phyloP scores from a whole-genome alignment of 371 early-diverging fungal species.

The Mortierella sp. region DNA sequence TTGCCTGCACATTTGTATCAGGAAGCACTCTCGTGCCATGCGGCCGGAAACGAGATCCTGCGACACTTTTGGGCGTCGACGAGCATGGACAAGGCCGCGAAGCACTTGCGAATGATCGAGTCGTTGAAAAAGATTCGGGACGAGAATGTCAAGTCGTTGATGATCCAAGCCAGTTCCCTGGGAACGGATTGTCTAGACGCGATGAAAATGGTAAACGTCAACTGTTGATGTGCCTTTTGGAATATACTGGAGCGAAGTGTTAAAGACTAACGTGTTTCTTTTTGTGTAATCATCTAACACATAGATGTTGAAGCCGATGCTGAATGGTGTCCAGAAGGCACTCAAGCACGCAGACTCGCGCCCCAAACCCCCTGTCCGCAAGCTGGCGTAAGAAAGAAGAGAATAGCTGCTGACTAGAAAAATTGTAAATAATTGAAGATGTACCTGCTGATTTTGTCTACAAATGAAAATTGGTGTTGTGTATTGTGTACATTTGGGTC shows the following conservation, averaged over 20 bases:
- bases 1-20: slow-evolving; percentile 63
- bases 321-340: slow-evolving; percentile 64
- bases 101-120: slow-evolving; percentile 69
- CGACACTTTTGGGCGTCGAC: slow-evolving; percentile 76
- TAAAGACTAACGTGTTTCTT: background rate
- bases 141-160: slow-evolving; percentile 63
- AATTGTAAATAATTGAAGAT: slow-evolving; percentile 27
- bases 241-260: background rate
- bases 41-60: slow-evolving; percentile 74
- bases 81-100: slow-evolving; percentile 64
- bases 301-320: slow-evolving; percentile 66
- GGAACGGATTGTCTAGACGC: slow-evolving; percentile 32
- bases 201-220: slow-evolving; percentile 34
- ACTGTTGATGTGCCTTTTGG: background rate
- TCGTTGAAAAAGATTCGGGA: slow-evolving; percentile 65
- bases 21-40: slow-evolving; percentile 67
- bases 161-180: slow-evolving; percentile 34
- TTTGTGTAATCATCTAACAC: too few relatives aligned
- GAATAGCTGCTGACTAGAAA: background rate
- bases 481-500: background rate
- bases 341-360: slow-evolving; percentile 55
- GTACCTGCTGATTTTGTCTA: slow-evolving; percentile 20
- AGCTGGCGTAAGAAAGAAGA: slow-evolving; percentile 9
- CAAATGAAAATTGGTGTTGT: background rate
- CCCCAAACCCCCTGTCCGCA: slow-evolving; percentile 19